phyloP scores from a whole-genome alignment of 768 basidiomycete genomes.

The Dacryopinax primogenitus region DNA sequence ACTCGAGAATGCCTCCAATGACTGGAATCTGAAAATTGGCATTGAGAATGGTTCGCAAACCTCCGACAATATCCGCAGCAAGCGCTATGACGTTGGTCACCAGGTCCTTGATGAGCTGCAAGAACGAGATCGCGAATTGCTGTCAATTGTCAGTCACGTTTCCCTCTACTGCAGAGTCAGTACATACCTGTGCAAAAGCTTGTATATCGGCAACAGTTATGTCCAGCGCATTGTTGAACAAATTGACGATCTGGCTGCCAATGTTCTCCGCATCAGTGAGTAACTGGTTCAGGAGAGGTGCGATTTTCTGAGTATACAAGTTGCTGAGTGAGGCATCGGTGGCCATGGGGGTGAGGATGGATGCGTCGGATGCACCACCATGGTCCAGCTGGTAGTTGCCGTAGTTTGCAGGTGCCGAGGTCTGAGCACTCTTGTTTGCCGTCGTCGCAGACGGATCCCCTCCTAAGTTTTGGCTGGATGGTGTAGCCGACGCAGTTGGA shows the following conservation, averaged over 20 bases:
- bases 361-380: not conserved
- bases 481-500: not conserved
- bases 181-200: not conserved
- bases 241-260: not conserved
- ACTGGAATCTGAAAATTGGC: not conserved
- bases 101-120: slow-evolving; percentile 6
- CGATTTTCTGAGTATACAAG: not conserved
- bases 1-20: slow-evolving; percentile 9
- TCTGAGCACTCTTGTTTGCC: not conserved
- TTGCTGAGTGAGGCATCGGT: not conserved
- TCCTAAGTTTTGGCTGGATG: not conserved
- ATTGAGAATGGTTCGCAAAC: slow-evolving; percentile 5
- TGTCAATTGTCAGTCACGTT: not conserved
- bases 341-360: not conserved
- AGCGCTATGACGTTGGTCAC: not conserved
- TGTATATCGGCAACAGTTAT: not conserved
- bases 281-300: not conserved
- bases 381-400: slow-evolving; percentile 10
- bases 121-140: not conserved
- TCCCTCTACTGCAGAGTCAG: not conserved
- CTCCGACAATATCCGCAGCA: not conserved
- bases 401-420: not conserved
- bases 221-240: not conserved
- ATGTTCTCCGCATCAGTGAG: not conserved
- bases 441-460: not conserved